Evolutionary conservation across 1,284 basidiomycete species (phyloP), one percentile per base, ranked within the genome.

Genomic region (Puccinia brachypodii): DNA sequence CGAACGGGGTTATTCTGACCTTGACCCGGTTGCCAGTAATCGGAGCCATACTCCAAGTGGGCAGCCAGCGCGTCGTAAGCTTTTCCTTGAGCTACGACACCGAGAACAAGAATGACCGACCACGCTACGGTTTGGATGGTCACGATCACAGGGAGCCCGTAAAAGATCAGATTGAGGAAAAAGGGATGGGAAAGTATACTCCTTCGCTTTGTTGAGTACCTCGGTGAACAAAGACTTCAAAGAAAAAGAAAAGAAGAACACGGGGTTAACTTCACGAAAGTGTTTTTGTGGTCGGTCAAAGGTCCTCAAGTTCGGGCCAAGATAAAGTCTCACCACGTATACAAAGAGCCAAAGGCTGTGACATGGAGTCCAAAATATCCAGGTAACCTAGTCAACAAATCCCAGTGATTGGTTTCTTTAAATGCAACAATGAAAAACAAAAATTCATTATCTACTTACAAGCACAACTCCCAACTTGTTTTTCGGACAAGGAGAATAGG

Each of bases 331-430:
- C 28, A 81, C 78, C 44, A 81, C 3, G 78, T 81, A 60, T 81
- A 81, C 58, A 81, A 81, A 38, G 71, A 81, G 22, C 78, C 31
- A 53, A 81, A 81, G 25, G 78, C 78, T 38, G 78, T 81, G 33
- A 81, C 78, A 40, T 81, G 78, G 31, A 81, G 60, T 53, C 78
- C 78, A 74, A 73, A 81, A 62, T 81, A 81, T 81, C 69, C 78
- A 28, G 78, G 78, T 42, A 81, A 58, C 58, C 78, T 81, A 73
- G 28, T 16, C 47, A 28, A 64, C 40, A 64, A 13, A 64, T 38
- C 11, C 3, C 22, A 47, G n/a, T 42, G 40, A 13, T 64, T 44
- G 44, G 40, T 44, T 36, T 62, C 28, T 58, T 28, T 56, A 38
- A 31, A n/a, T 31, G 1, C 33, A 9, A 8, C 42, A 33, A n/a